Evolutionary conservation across 805 yeast species (phyloP), one percentile per base, ranked within the genome.

Genomic region (Myxozyma monticola): DNA sequence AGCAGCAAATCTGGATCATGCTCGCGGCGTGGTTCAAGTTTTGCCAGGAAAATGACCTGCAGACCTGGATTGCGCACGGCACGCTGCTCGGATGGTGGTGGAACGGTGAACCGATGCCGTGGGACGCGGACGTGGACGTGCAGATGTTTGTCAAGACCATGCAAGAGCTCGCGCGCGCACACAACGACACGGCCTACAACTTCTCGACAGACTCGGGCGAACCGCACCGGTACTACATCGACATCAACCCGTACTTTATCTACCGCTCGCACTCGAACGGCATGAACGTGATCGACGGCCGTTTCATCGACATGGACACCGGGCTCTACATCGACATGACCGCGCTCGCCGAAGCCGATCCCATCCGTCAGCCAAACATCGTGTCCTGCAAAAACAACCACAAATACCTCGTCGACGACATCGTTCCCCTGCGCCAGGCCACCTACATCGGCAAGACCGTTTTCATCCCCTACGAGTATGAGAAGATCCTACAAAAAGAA

Each of bases 161-260:
- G 57, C 67, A 68, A 31, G 66, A 76, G 29, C 60, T 79, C 40
- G 79, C 80, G 1, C 67, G 69, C 17, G 63, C 71, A 26, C 76
- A 75, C 64, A 78, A 79, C 58, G 68, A 73, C 46, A 70, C 81
- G 25, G 26, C 42, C 17, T 52, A 42, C 48, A 30, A 46, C 9
- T 46, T 42, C 42, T 83, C 84, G 76, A 79, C 80, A 60, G 96
- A 89, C 70, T 80, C 79, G 62, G 90, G 83, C 63, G 82, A 77
- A 34, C 67, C 74, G 4, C 78, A 79, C 9, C 64, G 70, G 25
- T 78, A 69, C 48, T 64, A 70, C 12, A 61, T 78, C 34, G 83
- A 78, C 56, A 72, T 79, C 5, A 68, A 73, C 21, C 77, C 82
- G 0, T 70, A 72, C 67, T 78, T 68, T 59, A 68, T 76, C 49